A percentile compares a stretch with the other conserved stretches of the same genome.
Evolutionary conservation across 1,284 basidiomycete genomes (phyloP).

Genomic region (Trametes pubescens): DNA sequence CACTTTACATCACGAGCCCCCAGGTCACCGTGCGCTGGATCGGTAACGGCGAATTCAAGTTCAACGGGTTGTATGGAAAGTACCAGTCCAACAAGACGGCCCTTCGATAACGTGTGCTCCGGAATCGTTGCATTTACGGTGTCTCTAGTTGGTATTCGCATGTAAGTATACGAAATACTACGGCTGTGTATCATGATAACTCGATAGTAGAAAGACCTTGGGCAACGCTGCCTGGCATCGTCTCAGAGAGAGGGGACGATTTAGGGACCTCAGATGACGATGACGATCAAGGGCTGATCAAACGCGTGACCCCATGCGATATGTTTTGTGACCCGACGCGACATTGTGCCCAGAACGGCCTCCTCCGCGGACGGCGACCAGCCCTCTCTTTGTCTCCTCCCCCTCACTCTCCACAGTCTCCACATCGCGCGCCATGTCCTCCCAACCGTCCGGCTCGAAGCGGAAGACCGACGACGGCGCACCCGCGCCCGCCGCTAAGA

Average conservation of each 20-base stretch:
- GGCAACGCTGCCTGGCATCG: too few relatives aligned
- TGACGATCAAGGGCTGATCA: too few relatives aligned
- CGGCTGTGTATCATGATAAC: too few relatives aligned
- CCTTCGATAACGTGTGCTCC: too few relatives aligned
- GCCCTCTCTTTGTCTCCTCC: background rate
- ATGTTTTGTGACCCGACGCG: conserved; percentile 16
- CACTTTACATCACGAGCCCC: conserved; percentile 50
- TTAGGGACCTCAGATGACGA: too few relatives aligned
- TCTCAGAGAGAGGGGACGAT: too few relatives aligned
- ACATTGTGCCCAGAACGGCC: conserved; percentile 1
- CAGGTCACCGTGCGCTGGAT: conserved; percentile 60
- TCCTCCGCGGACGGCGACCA: background rate
- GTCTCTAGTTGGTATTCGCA: too few relatives aligned
- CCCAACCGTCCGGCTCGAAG: conserved; percentile 39
- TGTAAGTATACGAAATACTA: too few relatives aligned
- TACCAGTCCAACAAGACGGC: conserved; percentile 5
- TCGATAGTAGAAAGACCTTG: too few relatives aligned
- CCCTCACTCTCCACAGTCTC: background rate
- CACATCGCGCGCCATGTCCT: conserved; percentile 12
- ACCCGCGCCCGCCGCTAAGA: conserved; percentile 41
- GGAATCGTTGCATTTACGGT: too few relatives aligned
- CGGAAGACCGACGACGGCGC: conserved; percentile 46
- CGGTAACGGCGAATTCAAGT: conserved; percentile 59
- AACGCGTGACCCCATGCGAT: conserved; percentile 13
- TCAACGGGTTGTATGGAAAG: conserved; percentile 54